Conservation (phyloP, 148 eudicot genomes). For the Diospyros kaki region DNA sequence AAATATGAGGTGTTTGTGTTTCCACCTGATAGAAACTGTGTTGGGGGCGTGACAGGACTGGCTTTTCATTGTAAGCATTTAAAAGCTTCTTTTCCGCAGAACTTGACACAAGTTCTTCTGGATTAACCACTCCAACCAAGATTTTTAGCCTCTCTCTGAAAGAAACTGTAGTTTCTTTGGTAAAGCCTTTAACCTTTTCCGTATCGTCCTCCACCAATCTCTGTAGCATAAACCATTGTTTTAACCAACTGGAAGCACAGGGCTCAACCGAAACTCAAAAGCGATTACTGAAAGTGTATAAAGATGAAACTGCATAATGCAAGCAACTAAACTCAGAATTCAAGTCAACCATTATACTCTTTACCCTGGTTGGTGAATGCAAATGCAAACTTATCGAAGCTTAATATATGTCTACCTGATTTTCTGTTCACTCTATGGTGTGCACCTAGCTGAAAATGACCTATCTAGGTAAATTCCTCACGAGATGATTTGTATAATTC, state of each 20-base stretch:
- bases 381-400: no score
- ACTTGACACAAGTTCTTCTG: conserved; percentile 63
- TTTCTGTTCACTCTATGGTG: no score
- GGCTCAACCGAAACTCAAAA: neutral
- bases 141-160: conserved; percentile 84
- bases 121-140: conserved; percentile 74
- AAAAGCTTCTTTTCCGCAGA: conserved; percentile 73
- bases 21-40: conserved; percentile 73
- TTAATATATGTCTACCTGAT: no score
- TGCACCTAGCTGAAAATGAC: no score
- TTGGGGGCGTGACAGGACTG: conserved; percentile 98
- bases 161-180: conserved; percentile 52
- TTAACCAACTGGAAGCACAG: neutral
- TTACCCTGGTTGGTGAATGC: no score
- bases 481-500: no score
- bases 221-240: conserved; percentile 33
- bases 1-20: neutral
- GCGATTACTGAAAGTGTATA: neutral
- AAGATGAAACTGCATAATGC: neutral
- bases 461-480: no score
- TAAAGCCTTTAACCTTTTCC: conserved; percentile 78
- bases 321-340: neutral
- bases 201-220: conserved; percentile 67
- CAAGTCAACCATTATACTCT: neutral
- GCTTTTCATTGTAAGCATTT: conserved; percentile 80